Evolutionary conservation across 1,284 basidiomycete genomes (phyloP).

Genomic region (Ceratobasidium sp.): DNA sequence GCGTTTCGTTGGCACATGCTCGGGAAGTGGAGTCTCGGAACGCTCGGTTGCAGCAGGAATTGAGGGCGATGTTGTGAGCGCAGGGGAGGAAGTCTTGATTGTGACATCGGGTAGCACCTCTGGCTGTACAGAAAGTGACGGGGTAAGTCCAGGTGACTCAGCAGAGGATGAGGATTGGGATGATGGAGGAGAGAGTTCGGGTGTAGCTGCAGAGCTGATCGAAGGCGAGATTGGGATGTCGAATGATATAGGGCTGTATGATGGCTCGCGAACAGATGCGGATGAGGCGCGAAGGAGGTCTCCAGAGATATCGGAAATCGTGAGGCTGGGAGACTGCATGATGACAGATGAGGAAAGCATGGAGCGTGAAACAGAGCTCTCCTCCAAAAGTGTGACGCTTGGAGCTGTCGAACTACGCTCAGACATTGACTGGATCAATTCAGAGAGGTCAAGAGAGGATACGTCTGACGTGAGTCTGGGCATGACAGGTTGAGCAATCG

Average conservation of each 20-base stretch:
- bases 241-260: not conserved
- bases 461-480: no score
- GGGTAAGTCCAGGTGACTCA: conserved; percentile 11
- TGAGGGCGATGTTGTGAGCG: conserved; percentile 12
- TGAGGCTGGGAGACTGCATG: no score
- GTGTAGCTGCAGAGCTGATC: conserved; percentile 19
- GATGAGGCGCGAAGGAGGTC: not conserved
- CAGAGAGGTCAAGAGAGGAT: no score
- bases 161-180: conserved; percentile 24
- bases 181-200: not conserved
- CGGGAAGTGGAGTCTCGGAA: conserved; percentile 15
- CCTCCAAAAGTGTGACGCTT: conserved; percentile 11
- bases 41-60: conserved; percentile 19
- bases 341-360: conserved; percentile 16
- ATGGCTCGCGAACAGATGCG: not conserved
- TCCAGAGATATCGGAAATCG: conserved; percentile 1
- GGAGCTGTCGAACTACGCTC: no score
- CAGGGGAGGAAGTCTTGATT: conserved; percentile 21
- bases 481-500: no score
- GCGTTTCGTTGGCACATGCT: conserved; percentile 8
- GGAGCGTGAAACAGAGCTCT: conserved; percentile 22
- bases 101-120: no score
- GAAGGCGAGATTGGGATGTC: conserved; percentile 12
- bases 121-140: conserved; percentile 30
- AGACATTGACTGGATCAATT: no score